Conservation (phyloP, 768 basidiomycete species). For the Leccinellum rugosiceps region DNA sequence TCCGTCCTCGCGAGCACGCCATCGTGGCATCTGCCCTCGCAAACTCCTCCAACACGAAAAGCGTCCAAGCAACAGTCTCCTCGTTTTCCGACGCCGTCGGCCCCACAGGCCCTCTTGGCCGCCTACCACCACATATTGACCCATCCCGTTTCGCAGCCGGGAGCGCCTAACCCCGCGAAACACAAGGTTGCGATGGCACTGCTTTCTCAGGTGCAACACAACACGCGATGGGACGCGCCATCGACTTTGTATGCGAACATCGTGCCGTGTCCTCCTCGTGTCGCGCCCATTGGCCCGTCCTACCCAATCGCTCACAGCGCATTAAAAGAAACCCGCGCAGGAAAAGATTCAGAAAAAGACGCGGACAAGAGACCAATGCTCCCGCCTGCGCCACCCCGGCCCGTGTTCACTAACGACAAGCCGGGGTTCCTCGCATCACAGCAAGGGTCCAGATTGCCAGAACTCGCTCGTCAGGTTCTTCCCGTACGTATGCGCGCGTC, state of each 20-base stretch:
- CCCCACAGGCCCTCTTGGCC: constrained; percentile 59
- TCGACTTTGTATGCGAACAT: constrained; percentile 62
- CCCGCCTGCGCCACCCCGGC: constrained; percentile 37
- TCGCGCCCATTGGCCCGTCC: constrained; percentile 61
- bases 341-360: constrained; percentile 50
- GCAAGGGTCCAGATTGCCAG: constrained; percentile 62
- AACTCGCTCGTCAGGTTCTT: constrained; percentile 62
- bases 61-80: constrained; percentile 17
- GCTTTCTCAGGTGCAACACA: constrained; percentile 52
- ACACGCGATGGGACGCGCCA: constrained; percentile 65
- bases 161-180: constrained; percentile 54
- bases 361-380: constrained; percentile 39
- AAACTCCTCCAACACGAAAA: constrained; percentile 23
- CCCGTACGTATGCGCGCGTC: constrained; percentile 53
- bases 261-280: constrained; percentile 58
- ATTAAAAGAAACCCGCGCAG: constrained; percentile 34
- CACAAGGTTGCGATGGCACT: constrained; percentile 78
- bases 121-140: constrained; percentile 80
- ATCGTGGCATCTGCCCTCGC: constrained; percentile 66
- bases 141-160: constrained; percentile 53
- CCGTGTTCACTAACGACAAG: constrained; percentile 45
- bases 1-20: constrained; percentile 64
- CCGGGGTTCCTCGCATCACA: constrained; percentile 64
- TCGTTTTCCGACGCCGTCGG: constrained; percentile 48
- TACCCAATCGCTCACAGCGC: constrained; percentile 48